A percentile compares a stretch with the other conserved stretches of the same genome.
Evolutionary conservation across 495 filamentous ascomycete genomes (phyloP).

Genomic region (Pyrenula aspistea): DNA sequence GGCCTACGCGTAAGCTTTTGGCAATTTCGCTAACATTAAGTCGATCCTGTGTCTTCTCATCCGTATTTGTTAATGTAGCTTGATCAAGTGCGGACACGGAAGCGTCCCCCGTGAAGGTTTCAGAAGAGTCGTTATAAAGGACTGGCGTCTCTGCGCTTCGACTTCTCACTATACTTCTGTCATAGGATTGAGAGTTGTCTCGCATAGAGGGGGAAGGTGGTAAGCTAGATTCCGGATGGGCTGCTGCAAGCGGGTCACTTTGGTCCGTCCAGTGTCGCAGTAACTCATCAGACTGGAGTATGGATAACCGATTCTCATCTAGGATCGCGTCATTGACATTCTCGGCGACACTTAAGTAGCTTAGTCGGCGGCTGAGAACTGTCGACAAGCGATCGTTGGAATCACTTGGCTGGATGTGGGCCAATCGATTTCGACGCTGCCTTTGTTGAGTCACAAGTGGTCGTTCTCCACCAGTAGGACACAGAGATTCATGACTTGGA

Average conservation of each 20-base stretch:
- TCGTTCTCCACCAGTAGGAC: not conserved
- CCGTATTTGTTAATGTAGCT: not conserved
- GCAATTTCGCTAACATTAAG: conserved; percentile 72
- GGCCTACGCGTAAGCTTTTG: conserved; percentile 92
- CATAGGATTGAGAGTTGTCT: not conserved
- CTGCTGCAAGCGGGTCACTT: not conserved
- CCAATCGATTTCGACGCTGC: not conserved
- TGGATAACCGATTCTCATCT: not conserved
- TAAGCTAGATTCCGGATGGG: not conserved
- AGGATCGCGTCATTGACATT: not conserved
- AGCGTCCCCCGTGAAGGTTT: not conserved
- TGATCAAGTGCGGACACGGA: not conserved
- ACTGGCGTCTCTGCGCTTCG: not conserved
- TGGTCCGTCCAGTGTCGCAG: not conserved
- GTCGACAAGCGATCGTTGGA: not conserved
- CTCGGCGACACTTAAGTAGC: not conserved
- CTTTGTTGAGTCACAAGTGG: not conserved
- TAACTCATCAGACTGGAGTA: not conserved
- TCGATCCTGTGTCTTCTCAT: conserved; percentile 29
- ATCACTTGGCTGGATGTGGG: not conserved
- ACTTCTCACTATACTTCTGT: not conserved
- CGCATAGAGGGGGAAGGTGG: not conserved
- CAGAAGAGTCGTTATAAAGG: not conserved
- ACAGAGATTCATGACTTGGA: not conserved
- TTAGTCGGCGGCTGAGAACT: not conserved